phyloP scores from a whole-genome alignment of 2,329 filamentous ascomycete genomes.

The Cordyceps sp. region DNA sequence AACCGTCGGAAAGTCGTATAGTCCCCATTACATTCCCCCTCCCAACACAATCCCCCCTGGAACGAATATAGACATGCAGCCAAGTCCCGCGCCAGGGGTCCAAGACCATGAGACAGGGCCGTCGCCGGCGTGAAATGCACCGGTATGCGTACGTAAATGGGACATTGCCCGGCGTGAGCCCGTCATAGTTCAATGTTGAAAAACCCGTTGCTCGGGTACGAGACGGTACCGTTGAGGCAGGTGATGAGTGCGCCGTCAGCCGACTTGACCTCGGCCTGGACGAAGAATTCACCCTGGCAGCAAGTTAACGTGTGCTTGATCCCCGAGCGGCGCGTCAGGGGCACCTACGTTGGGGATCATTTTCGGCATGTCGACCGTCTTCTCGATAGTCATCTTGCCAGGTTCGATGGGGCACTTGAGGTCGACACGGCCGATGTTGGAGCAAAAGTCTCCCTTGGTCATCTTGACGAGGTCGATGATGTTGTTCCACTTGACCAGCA shows the following conservation, averaged over 20 bases:
- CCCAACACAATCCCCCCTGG: too few species aligned
- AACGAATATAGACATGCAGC: too few species aligned
- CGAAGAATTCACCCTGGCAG: slow-evolving; percentile 69
- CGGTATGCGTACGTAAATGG: too few species aligned
- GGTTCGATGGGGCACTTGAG: slow-evolving; percentile 76
- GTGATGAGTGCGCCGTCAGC: slow-evolving; percentile 60
- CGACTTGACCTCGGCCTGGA: slow-evolving; percentile 71
- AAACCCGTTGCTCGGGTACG: slow-evolving; percentile 32
- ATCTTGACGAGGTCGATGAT: slow-evolving; percentile 78
- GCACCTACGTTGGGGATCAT: slow-evolving; percentile 73
- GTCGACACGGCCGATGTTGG: slow-evolving; percentile 77
- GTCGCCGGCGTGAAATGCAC: too few species aligned
- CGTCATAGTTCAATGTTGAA: slow-evolving; percentile 25
- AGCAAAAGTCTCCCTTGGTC: slow-evolving; percentile 70
- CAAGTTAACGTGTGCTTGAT: slow-evolving; percentile 6
- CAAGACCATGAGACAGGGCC: too few species aligned
- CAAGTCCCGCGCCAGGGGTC: too few species aligned
- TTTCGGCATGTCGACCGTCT: slow-evolving; percentile 69
- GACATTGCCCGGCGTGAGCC: background rate
- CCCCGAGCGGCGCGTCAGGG: background rate
- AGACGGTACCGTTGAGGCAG: slow-evolving; percentile 63
- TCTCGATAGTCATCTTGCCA: slow-evolving; percentile 56
- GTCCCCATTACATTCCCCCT: too few species aligned
- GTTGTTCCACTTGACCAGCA: slow-evolving; percentile 89
- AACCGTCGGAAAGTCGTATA: too few species aligned